Evolutionary conservation across 139 green algal species (phyloP).

Genomic region (Yamagishiella unicocca): DNA sequence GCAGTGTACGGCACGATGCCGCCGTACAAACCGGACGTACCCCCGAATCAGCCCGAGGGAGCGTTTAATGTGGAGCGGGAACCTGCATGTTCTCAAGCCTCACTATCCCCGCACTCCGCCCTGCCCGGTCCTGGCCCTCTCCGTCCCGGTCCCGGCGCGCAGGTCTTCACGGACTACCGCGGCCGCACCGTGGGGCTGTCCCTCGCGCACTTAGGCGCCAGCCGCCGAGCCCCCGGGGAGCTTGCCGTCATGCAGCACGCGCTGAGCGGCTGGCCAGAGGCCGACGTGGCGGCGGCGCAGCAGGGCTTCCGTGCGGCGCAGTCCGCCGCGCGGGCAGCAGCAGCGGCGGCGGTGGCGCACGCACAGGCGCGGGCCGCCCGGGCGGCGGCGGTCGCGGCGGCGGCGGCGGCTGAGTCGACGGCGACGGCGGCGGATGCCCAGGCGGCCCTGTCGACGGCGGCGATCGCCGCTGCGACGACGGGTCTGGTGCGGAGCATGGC

Average conservation of each 20-base stretch:
- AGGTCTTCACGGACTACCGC: constrained; percentile 34
- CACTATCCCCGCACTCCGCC: background rate
- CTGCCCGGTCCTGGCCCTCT: background rate
- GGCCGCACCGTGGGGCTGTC: constrained; percentile 12
- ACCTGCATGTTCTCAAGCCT: background rate
- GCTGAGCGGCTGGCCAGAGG: constrained; percentile 11
- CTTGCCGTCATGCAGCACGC: constrained; percentile 23
- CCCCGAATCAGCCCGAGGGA: too few species aligned
- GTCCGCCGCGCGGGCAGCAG: background rate
- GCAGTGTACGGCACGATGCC: too few species aligned
- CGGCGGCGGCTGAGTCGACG: background rate
- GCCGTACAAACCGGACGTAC: too few species aligned
- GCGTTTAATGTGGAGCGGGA: too few species aligned
- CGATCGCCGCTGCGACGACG: background rate
- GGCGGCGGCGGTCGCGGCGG: background rate
- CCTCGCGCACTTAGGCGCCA: constrained; percentile 26
- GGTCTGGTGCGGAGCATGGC: background rate
- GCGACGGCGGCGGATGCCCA: background rate
- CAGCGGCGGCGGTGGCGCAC: background rate
- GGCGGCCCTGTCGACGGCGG: background rate
- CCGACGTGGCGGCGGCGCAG: constrained; percentile 15
- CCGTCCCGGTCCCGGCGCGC: too few species aligned
- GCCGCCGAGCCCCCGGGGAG: constrained; percentile 25
- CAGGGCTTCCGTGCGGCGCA: constrained; percentile 7
- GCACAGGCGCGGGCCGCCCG: background rate